These are phyloP conservation scores for Colletotrichum acutatum DNA, from an alignment of 2,329 filamentous ascomycete genomes.

Conservation along the genomic window DNA sequence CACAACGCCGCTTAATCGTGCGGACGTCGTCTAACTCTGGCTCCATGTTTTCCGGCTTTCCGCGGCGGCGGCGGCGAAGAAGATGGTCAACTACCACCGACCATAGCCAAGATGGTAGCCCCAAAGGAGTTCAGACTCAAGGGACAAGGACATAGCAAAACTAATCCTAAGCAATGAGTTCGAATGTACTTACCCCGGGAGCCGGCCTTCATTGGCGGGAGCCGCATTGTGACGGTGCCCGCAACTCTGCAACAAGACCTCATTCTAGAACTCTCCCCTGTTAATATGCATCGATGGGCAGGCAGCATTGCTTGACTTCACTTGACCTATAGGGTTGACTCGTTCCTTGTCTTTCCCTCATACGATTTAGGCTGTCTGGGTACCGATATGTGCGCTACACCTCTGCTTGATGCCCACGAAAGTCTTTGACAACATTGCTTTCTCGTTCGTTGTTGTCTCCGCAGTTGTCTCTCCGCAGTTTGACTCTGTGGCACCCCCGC, in stretches of 20 bases:
- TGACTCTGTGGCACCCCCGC: neutral
- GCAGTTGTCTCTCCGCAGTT: neutral
- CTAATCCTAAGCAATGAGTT: neutral
- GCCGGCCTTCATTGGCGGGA: neutral
- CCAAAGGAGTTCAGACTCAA: too few relatives aligned
- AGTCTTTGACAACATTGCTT: neutral
- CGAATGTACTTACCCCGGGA: neutral
- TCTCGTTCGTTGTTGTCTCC: neutral
- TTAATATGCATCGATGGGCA: neutral
- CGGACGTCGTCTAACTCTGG: slow-evolving; percentile 29
- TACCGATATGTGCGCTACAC: neutral
- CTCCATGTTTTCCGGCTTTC: slow-evolving; percentile 16
- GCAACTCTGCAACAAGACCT: neutral
- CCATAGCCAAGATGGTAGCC: too few relatives aligned
- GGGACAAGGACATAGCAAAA: too few relatives aligned
- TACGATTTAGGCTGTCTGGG: neutral
- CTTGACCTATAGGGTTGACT: neutral
- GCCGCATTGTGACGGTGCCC: neutral
- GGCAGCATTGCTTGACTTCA: neutral
- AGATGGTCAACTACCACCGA: neutral
- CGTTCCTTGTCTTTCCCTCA: neutral
- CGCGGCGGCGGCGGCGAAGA: neutral
- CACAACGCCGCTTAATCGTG: slow-evolving; percentile 31
- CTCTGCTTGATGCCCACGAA: neutral
- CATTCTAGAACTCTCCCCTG: neutral